phyloP scores from a whole-genome alignment of 2,329 filamentous ascomycete genomes.

The Ceratocystis cubensis region DNA sequence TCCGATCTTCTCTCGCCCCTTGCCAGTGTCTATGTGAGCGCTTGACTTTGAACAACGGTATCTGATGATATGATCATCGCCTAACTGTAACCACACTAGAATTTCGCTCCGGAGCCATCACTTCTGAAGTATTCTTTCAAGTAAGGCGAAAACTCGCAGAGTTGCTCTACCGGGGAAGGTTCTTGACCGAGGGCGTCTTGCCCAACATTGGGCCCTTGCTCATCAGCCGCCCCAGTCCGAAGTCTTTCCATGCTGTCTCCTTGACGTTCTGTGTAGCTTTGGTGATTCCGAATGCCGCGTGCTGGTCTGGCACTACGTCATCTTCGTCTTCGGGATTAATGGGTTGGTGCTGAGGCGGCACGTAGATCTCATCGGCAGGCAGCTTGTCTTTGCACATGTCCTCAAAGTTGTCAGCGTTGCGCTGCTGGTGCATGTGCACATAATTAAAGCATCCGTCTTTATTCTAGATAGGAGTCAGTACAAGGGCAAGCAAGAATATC shows the following conservation, averaged over 20 bases:
- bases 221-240: constrained; percentile 61
- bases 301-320: constrained; percentile 77
- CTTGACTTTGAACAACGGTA: not conserved
- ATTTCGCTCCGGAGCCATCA: not conserved
- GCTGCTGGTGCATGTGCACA: constrained; percentile 59
- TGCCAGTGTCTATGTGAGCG: not conserved
- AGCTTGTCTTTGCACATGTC: constrained; percentile 59
- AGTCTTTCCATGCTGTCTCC: constrained; percentile 67
- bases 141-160: not conserved
- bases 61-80: not conserved
- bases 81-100: not conserved
- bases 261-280: constrained; percentile 59
- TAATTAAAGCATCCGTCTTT: constrained; percentile 67
- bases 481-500: not conserved
- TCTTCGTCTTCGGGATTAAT: constrained; percentile 82
- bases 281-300: constrained; percentile 76
- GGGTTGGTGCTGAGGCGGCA: constrained; percentile 67
- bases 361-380: constrained; percentile 67
- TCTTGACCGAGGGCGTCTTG: constrained; percentile 22
- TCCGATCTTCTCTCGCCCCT: not conserved
- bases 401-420: constrained; percentile 68
- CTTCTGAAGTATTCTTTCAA: not conserved
- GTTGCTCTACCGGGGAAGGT: constrained; percentile 23
- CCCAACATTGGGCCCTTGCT: constrained; percentile 40
- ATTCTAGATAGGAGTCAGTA: constrained; percentile 34